Evolutionary conservation across 441 rosid genomes (phyloP), one percentile per base, ranked within the genome.

Genomic region (Brassica hybrid): DNA sequence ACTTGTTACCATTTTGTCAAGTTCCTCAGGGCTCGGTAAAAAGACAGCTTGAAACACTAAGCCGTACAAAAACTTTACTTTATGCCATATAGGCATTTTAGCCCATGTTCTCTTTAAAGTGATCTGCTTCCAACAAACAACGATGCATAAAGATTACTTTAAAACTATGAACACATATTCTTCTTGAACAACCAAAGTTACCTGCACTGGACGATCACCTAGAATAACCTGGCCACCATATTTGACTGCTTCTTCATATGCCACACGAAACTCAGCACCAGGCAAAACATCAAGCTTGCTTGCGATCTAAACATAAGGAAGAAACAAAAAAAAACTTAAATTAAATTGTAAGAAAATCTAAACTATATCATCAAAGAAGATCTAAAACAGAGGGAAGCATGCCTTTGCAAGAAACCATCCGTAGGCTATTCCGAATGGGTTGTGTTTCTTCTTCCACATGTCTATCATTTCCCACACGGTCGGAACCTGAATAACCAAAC

Each of bases 11-110:
- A 88, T 88, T 89, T 89, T 93, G 71, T 88, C 85, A 72, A 95
- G 92, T 62, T 91, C 95, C 69, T 89, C 91, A 0, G 94, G 75
- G 23, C 84, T 86, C 0, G 99, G 95, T 68, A 95, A 81, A 82
- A 95, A 90, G 84, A 91, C 80, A 17, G 94, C 92, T 85, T 91
- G 96, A 82, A 85, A 86, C 19, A 89, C 75, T 34, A 91, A 77
- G 57, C 91, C 84, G 72, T 85, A 89, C 27, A 93, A 5, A 67
- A 95, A 64, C 78, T 95, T 90, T 36, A 82, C 79, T 85, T 91
- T 91, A 74, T 95, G 95, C 95, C 98, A 89, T 76, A 93, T 88
- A 59, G 96, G 89, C 99, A 95, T 91, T 85, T 86, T 95, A n/a
- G 59, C 85, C 98, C 98, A 95, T 23, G 95, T 86, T 83, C 97